Evolutionary conservation across 768 basidiomycete genomes (phyloP).

Genomic region (Hysterangium stoloniferum): DNA sequence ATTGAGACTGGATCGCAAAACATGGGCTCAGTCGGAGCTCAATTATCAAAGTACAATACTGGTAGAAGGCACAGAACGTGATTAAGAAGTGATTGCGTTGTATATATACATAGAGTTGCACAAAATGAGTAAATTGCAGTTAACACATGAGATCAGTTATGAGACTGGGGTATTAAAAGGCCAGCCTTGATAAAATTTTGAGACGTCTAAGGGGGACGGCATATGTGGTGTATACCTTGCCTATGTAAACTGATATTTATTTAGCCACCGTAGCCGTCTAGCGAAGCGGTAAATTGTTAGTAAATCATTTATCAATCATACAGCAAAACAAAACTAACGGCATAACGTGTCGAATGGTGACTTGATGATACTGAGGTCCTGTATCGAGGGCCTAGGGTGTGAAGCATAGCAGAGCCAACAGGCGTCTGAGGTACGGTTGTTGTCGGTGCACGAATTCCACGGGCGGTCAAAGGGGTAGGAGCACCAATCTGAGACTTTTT

Average conservation of each 20-base stretch:
- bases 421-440: constrained; percentile 11
- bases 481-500: constrained; percentile 89
- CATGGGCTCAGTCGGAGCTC: too few relatives aligned
- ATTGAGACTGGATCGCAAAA: too few relatives aligned
- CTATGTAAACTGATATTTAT: neutral
- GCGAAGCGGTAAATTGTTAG: neutral
- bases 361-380: constrained; percentile 4
- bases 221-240: neutral
- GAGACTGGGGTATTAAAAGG: constrained; percentile 7
- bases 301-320: neutral
- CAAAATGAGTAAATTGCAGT: neutral
- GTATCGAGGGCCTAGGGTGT: constrained; percentile 10
- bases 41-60: constrained; percentile 2
- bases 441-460: constrained; percentile 22
- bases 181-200: constrained; percentile 7
- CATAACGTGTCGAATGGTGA: constrained; percentile 8
- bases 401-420: constrained; percentile 6
- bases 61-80: neutral
- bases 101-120: constrained; percentile 5
- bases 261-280: constrained; percentile 8
- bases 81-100: neutral
- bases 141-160: neutral
- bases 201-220: neutral
- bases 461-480: constrained; percentile 80
- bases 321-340: neutral